Base-by-base conservation (phyloP, 2,329 filamentous ascomycete species). In the Aspergillus intermedius region DNA sequence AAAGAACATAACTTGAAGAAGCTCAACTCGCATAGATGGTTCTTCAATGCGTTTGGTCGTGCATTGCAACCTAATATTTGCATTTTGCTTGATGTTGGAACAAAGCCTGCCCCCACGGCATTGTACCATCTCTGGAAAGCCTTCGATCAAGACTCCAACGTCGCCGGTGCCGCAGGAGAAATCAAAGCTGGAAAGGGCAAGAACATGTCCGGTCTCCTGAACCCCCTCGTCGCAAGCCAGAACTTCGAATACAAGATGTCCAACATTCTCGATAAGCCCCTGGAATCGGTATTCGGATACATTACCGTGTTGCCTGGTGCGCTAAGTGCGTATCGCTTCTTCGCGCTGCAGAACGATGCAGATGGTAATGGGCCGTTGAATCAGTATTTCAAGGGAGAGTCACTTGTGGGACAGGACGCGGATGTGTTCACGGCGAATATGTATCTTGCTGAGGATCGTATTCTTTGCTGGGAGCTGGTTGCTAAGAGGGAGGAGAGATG, bases 241-340 rank as follows among this genome's bases (percentile, higher is more conserved):
- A 98, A 98, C 67, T 98, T 98, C 58, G 93, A 98, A 74, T 98
- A 98, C 77, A 98, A 98, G 71, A 96, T 98, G 89, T 95, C 90
- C 37, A 98, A 98, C 61, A 98, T 98, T 61, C 77, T 98, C 22
- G 93, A 98, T 67, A 98, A 98, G 69, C 93, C 93, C 0, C 76
- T 98, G 2, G 93, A 98, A 68, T 95, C 89, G 0, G 91, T 95
- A 0, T 98, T 98, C 67, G 93, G 93, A 2, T 98, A 97, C 66
- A 98, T 98, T 59, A 97, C 91, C 5, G 93, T 98, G 59, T 74
- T 98, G 55, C 94, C 93, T 0, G 94, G 93, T 69, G 93, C 93
- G 0, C 79, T 98, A 46, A 95, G 88, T 65, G 93, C 93, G 1
- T 98, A 98, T 67, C 82, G 94, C 39, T 98, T 95, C 69, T 88